Evolutionary conservation across 352 stramenopile genomes (phyloP).

Genomic region (Pythium pectinolyticum): DNA sequence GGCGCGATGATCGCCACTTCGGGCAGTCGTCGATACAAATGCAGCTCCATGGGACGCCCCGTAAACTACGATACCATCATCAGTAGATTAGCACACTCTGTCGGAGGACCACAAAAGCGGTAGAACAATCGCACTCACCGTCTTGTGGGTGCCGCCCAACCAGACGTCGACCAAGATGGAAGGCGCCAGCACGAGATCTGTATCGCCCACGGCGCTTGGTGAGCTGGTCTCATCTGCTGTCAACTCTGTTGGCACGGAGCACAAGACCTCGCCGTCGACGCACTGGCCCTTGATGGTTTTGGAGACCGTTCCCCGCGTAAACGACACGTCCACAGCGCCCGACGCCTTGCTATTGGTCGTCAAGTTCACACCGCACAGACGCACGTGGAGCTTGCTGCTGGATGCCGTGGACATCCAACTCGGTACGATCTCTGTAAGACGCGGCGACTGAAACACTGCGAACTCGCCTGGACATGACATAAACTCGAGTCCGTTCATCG

Average conservation of each 20-base stretch:
- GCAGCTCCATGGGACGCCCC: constrained; percentile 42
- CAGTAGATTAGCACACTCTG: neutral
- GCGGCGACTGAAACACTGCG: constrained; percentile 58
- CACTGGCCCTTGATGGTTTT: constrained; percentile 22
- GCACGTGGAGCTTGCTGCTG: constrained; percentile 22
- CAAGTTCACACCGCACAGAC: constrained; percentile 61
- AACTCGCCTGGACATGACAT: constrained; percentile 47
- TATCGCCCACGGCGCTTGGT: too few relatives aligned
- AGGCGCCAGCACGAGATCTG: neutral
- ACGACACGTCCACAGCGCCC: constrained; percentile 42
- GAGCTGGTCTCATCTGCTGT: neutral
- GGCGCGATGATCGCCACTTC: constrained; percentile 42
- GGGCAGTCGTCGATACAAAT: constrained; percentile 55
- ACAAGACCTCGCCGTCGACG: constrained; percentile 29
- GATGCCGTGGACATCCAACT: constrained; percentile 46
- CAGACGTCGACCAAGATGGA: constrained; percentile 66
- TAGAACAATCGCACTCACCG: constrained; percentile 29
- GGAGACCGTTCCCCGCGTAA: constrained; percentile 27
- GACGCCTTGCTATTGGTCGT: constrained; percentile 27
- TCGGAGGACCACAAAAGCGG: neutral
- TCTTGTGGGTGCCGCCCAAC: constrained; percentile 54
- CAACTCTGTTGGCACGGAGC: constrained; percentile 13
- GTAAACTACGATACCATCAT: constrained; percentile 46
- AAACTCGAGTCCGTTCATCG: constrained; percentile 73
- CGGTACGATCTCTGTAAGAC: constrained; percentile 51